A percentile compares a stretch with the other conserved stretches of the same genome.
Conservation (phyloP, 192 early-diverging fungal genomes). For the Entrophospora sp. region DNA sequence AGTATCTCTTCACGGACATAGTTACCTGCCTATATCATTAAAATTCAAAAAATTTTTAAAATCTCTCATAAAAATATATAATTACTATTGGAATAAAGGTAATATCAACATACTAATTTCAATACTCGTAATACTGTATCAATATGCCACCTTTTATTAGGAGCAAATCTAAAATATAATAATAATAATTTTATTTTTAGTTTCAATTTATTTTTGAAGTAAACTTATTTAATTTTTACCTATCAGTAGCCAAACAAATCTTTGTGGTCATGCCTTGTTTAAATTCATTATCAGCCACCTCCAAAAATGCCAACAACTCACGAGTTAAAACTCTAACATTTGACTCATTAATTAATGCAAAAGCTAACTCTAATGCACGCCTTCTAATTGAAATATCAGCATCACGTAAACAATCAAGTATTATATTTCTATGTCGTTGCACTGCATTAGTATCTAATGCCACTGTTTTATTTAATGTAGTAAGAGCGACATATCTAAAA, state of each 20-base stretch:
- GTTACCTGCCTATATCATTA: slow-evolving; percentile 54
- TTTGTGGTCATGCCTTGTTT: slow-evolving; percentile 82
- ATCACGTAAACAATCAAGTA: slow-evolving; percentile 92
- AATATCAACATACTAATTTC: slow-evolving; percentile 29
- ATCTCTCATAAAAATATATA: not conserved
- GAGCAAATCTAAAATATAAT: slow-evolving; percentile 54
- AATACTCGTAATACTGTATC: slow-evolving; percentile 91
- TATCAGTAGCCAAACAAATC: slow-evolving; percentile 86
- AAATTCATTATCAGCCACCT: slow-evolving; percentile 82
- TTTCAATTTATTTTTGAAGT: too few species aligned
- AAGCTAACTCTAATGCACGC: slow-evolving; percentile 90
- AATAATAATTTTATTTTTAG: too few species aligned
- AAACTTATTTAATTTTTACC: slow-evolving; percentile 23
- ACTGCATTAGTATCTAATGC: slow-evolving; percentile 87
- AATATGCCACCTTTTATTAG: slow-evolving; percentile 94
- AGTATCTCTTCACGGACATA: slow-evolving; percentile 69
- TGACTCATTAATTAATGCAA: slow-evolving; percentile 89
- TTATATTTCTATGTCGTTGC: slow-evolving; percentile 94
- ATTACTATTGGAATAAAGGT: not conserved
- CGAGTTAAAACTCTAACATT: slow-evolving; percentile 89
- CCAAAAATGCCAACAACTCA: slow-evolving; percentile 88
- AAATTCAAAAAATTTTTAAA: not conserved
- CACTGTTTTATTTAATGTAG: slow-evolving; percentile 87
- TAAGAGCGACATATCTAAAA: slow-evolving; percentile 87
- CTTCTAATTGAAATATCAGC: slow-evolving; percentile 93